Percentiles rank a stretch among this genome's conserved stretches.
Conservation (phyloP, 768 basidiomycete species). For the Tylopilus vinaceipallidus region DNA sequence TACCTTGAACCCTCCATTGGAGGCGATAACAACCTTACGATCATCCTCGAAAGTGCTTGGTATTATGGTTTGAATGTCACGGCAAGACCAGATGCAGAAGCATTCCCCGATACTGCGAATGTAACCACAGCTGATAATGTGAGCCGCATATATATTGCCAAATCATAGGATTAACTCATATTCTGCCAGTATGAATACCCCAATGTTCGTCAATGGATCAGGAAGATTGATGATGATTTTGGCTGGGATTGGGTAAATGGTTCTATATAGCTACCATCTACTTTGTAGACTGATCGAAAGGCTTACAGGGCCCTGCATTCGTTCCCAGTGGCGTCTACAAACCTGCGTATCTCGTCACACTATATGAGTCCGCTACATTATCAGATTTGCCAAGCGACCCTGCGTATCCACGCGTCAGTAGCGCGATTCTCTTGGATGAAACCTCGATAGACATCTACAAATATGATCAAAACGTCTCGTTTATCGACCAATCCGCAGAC, state of each 20-base stretch:
- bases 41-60: slow-evolving; percentile 53
- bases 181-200: slow-evolving; percentile 48
- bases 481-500: slow-evolving; percentile 44
- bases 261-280: background rate
- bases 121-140: slow-evolving; percentile 31
- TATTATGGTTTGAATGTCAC: slow-evolving; percentile 55
- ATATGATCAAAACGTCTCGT: slow-evolving; percentile 45
- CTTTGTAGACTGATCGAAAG: too few relatives aligned
- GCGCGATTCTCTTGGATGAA: slow-evolving; percentile 48
- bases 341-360: slow-evolving; percentile 50
- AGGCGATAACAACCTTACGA: slow-evolving; percentile 43
- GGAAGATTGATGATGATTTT: slow-evolving; percentile 54
- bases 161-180: background rate
- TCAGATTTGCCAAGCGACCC: slow-evolving; percentile 26
- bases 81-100: slow-evolving; percentile 45
- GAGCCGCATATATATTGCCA: slow-evolving; percentile 4
- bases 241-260: slow-evolving; percentile 58
- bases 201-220: slow-evolving; percentile 45
- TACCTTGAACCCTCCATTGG: slow-evolving; percentile 34
- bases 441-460: slow-evolving; percentile 55
- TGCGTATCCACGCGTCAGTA: slow-evolving; percentile 18
- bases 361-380: slow-evolving; percentile 27
- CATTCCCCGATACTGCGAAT: slow-evolving; percentile 33
- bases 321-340: slow-evolving; percentile 54
- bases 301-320: slow-evolving; percentile 52